Evolutionary conservation across 2,329 filamentous ascomycete species (phyloP), one percentile per base, ranked within the genome.

Genomic region (Alternaria angustiovoidea): DNA sequence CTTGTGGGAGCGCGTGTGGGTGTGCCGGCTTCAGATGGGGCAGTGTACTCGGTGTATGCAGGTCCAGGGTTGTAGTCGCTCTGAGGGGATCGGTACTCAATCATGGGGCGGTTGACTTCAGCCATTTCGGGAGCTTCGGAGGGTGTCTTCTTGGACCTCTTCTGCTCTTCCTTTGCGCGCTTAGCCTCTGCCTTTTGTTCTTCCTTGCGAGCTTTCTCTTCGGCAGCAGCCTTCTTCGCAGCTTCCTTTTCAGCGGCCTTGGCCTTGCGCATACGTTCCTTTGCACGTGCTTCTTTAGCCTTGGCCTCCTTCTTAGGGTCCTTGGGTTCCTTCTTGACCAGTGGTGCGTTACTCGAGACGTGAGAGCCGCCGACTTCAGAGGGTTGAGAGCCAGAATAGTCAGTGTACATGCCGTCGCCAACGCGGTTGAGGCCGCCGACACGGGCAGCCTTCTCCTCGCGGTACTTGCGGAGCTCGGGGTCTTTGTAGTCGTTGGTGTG

Each of bases 361-460:
- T 83, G 79, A 57, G 80, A 81, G 70, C 78, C 75, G 68, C 78
- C 75, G 39, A 90, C 83, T 65, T 91, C 86, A 62, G 88, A 85
- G 52, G 87, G 83, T 68, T 84, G 86, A 38, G 88, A 89, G 88
- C 49, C 69, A 47, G 89, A 90, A 78, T 91, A 92, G 74, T 96
- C 91, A 85, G 92, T 96, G 66, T 87, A 83, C 61, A 88, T 91
- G 62, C 89, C 91, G 68, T 97, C 94, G 43, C 89, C 85, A 67
- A 91, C 85, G 70, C 90, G 89, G 80, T 98, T 98, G 77, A 98
- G 82, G 20, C 94, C 94, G 36, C 94, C 94, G 2, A 98, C 93
- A 52, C 91, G 87, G 0, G 94, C 94, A 2, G 93, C 83, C 77
- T 90, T 92, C 81, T 98, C 94, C 73, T 93, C 86, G 24, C 94